Evolutionary conservation across 768 basidiomycete species (phyloP).

Genomic region (Mrakia frigida): DNA sequence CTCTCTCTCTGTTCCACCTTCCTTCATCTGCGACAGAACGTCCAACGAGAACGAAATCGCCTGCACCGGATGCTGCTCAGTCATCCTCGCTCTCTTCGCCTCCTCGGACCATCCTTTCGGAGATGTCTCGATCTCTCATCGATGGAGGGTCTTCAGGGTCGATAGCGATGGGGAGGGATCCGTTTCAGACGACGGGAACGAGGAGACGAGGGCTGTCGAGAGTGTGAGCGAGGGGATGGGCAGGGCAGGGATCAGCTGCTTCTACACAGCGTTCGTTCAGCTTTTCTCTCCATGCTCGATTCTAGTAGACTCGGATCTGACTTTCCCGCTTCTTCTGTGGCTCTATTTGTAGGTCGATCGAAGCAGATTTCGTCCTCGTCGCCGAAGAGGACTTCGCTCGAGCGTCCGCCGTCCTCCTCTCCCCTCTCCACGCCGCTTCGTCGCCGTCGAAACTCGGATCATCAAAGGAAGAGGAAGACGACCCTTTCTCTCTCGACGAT

Average conservation of each 20-base stretch:
- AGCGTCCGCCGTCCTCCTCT: constrained; percentile 10
- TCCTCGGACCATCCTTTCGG: not conserved
- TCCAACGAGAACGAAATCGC: not conserved
- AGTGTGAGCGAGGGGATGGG: not conserved
- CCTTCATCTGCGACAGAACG: not conserved
- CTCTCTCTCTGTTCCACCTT: not conserved
- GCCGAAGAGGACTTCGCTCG: not conserved
- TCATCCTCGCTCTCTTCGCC: not conserved
- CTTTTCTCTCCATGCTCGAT: not conserved
- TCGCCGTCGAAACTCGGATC: not conserved
- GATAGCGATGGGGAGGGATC: not conserved
- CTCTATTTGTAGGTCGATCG: not conserved
- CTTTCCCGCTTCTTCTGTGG: not conserved
- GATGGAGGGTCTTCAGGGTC: constrained; percentile 5
- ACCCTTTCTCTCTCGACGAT: not conserved
- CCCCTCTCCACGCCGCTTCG: not conserved
- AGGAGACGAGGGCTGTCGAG: not conserved
- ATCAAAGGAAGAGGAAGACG: not conserved
- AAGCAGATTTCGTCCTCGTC: constrained; percentile 9
- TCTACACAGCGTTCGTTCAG: not conserved
- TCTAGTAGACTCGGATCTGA: not conserved
- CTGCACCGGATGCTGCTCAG: not conserved
- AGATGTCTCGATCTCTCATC: not conserved
- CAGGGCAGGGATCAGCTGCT: not conserved
- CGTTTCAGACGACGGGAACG: not conserved